phyloP scores from a whole-genome alignment of 805 yeast species.

The Saccharomycopsis fodiens region DNA sequence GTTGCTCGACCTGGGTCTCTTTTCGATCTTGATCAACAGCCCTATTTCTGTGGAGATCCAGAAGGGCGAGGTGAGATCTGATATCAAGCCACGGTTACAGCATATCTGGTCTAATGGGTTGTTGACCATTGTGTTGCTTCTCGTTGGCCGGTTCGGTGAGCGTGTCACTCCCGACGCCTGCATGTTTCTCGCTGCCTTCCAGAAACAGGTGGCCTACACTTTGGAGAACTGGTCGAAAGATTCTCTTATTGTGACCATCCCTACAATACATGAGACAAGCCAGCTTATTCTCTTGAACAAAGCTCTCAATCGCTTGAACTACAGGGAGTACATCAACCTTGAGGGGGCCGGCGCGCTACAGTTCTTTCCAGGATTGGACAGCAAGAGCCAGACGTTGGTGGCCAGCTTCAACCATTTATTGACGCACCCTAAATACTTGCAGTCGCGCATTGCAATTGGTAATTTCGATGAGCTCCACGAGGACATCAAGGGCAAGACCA shows the following conservation, averaged over 20 bases:
- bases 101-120: slow-evolving; percentile 83
- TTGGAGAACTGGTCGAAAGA: slow-evolving; percentile 60
- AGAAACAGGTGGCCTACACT: slow-evolving; percentile 56
- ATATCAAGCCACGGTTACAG: slow-evolving; percentile 49
- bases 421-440: slow-evolving; percentile 79
- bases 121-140: slow-evolving; percentile 53
- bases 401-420: slow-evolving; percentile 62
- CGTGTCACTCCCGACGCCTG: slow-evolving; percentile 58
- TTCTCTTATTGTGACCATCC: slow-evolving; percentile 40
- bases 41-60: slow-evolving; percentile 62
- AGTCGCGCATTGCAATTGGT: slow-evolving; percentile 58
- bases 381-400: slow-evolving; percentile 52
- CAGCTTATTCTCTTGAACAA: slow-evolving; percentile 62
- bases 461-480: slow-evolving; percentile 58
- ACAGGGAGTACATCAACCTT: slow-evolving; percentile 34
- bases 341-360: slow-evolving; percentile 19
- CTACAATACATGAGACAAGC: slow-evolving; percentile 52
- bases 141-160: slow-evolving; percentile 57
- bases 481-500: slow-evolving; percentile 38
- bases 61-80: slow-evolving; percentile 52
- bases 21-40: slow-evolving; percentile 63
- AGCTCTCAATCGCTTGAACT: slow-evolving; percentile 45
- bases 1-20: slow-evolving; percentile 55
- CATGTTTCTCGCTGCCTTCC: slow-evolving; percentile 53
- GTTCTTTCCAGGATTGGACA: slow-evolving; percentile 55